phyloP scores from a whole-genome alignment of 169 alveolate genomes.

The Cystoisospora suis region DNA sequence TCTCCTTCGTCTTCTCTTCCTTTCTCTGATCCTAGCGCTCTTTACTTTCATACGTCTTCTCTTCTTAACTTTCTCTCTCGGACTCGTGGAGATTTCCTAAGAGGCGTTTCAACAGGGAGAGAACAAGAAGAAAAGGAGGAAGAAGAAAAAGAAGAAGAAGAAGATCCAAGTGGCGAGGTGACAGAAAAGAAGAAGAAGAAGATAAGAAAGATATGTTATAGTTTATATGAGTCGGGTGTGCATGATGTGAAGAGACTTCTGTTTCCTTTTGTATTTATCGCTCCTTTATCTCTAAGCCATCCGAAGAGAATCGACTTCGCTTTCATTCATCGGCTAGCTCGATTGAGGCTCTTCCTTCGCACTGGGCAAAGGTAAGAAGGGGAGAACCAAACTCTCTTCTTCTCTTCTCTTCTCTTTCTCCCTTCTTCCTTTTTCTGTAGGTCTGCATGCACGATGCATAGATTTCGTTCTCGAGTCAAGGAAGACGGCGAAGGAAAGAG shows the following conservation, averaged over 20 bases:
- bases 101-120: no score
- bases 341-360: not conserved
- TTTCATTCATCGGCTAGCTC: not conserved
- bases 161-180: not conserved
- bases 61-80: no score
- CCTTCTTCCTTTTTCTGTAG: not conserved
- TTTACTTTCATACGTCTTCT: no score
- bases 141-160: not conserved
- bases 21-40: no score
- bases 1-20: no score
- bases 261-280: conserved; percentile 17
- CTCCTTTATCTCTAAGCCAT: not conserved
- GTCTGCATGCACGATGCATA: no score
- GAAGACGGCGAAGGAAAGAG: no score
- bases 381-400: no score
- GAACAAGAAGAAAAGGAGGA: not conserved
- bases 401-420: not conserved
- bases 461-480: no score
- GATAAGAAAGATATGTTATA: not conserved
- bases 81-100: no score
- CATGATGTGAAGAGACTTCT: not conserved
- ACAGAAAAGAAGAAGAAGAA: not conserved
- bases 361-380: not conserved
- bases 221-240: not conserved
- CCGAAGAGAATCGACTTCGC: not conserved